phyloP scores from a whole-genome alignment of 306 rosid species.

The Fagus sylvatica region DNA sequence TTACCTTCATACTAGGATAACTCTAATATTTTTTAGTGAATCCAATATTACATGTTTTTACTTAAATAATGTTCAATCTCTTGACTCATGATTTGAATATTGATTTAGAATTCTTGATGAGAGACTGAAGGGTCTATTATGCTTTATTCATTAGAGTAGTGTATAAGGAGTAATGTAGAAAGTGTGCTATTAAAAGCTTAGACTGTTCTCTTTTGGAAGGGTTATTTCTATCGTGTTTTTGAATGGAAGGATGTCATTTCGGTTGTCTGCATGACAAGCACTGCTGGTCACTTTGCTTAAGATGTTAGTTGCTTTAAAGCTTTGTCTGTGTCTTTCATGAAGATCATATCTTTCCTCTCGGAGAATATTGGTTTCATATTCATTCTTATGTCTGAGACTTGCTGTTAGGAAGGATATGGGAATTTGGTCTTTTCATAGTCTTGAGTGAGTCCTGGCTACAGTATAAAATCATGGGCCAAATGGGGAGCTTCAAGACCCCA shows the following conservation, averaged over 20 bases:
- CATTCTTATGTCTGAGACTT: background rate
- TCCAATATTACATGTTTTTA: background rate
- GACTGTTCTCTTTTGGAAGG: background rate
- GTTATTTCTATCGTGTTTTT: background rate
- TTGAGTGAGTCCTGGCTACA: background rate
- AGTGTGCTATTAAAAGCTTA: background rate
- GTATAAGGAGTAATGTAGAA: background rate
- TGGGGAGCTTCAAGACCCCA: background rate
- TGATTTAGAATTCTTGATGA: background rate
- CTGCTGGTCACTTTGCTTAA: background rate
- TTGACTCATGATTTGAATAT: background rate
- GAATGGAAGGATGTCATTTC: background rate
- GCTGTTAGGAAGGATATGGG: background rate
- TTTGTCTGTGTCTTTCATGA: background rate
- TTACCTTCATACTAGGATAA: constrained; percentile 1
- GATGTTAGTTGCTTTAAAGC: background rate
- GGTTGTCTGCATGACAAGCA: background rate
- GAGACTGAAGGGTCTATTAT: background rate
- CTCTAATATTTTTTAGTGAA: background rate
- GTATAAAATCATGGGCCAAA: background rate
- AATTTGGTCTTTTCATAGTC: background rate
- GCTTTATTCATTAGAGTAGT: background rate
- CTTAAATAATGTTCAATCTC: background rate
- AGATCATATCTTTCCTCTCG: background rate
- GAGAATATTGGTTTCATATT: background rate